Evolutionary conservation across 768 basidiomycete genomes (phyloP).

Genomic region (Pholiota microspora): DNA sequence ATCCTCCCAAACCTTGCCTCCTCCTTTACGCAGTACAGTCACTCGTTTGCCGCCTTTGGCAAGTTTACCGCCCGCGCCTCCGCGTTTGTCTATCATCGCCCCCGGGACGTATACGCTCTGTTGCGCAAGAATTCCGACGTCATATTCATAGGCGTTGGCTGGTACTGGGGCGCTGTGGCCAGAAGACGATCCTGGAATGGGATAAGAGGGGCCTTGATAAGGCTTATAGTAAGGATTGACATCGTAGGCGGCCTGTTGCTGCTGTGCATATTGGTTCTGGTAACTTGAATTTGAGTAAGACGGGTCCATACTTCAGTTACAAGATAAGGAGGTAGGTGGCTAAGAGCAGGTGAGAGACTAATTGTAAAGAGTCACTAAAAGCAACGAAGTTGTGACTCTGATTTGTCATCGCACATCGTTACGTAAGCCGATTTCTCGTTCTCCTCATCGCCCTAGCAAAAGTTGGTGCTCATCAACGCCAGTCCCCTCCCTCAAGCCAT

Average conservation of each 20-base stretch:
- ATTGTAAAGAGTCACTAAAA: too few species aligned
- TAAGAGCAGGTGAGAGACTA: background rate
- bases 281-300: conserved; percentile 40
- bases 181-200: conserved; percentile 59
- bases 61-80: conserved; percentile 81
- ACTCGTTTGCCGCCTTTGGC: conserved; percentile 89
- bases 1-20: conserved; percentile 97
- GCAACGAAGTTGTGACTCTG: too few species aligned
- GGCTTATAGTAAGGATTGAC: conserved; percentile 82
- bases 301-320: conserved; percentile 39
- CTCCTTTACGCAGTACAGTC: conserved; percentile 94
- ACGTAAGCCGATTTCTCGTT: conserved; percentile 23
- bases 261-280: conserved; percentile 50
- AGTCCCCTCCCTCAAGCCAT: conserved; percentile 24
- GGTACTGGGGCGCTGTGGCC: conserved; percentile 79
- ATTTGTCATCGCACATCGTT: too few species aligned
- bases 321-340: background rate
- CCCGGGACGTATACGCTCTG: conserved; percentile 93
- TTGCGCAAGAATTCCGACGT: conserved; percentile 86
- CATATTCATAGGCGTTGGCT: conserved; percentile 90
- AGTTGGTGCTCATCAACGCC: conserved; percentile 25
- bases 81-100: conserved; percentile 85
- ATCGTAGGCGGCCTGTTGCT: conserved; percentile 53
- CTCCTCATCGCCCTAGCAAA: conserved; percentile 11
- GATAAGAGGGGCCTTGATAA: conserved; percentile 73